phyloP scores from a whole-genome alignment of 345 rosid species.

The Durio zibethinus region DNA sequence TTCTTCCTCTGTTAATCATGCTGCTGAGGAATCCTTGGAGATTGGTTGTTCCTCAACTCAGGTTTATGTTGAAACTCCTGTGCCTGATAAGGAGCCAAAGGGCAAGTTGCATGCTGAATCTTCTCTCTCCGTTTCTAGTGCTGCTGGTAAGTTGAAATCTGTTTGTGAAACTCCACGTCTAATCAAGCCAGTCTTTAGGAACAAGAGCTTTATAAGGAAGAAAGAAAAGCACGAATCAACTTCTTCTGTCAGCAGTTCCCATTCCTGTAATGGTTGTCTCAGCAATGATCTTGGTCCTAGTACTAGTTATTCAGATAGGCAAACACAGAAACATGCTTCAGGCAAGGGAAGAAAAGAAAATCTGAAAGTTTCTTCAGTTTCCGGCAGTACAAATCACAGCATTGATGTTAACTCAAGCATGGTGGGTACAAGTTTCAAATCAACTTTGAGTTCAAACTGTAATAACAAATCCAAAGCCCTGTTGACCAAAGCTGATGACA shows the following conservation, averaged over 20 bases:
- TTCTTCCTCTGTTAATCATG: slow-evolving; percentile 9
- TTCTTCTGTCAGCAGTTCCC: slow-evolving; percentile 33
- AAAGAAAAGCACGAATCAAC: slow-evolving; percentile 40
- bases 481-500: slow-evolving; percentile 43
- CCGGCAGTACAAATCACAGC: slow-evolving; percentile 33
- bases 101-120: slow-evolving; percentile 31
- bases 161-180: slow-evolving; percentile 29
- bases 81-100: slow-evolving; percentile 26
- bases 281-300: slow-evolving; percentile 33
- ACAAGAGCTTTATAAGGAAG: slow-evolving; percentile 53
- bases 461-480: slow-evolving; percentile 28
- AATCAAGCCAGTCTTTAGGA: slow-evolving; percentile 51
- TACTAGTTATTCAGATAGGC: slow-evolving; percentile 29
- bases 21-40: slow-evolving; percentile 21
- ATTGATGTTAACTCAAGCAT: slow-evolving; percentile 37
- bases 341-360: slow-evolving; percentile 36
- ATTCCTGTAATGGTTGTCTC: slow-evolving; percentile 22
- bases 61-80: slow-evolving; percentile 20
- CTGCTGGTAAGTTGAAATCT: slow-evolving; percentile 23
- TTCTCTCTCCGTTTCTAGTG: slow-evolving; percentile 24
- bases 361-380: slow-evolving; percentile 32
- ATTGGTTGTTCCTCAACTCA: slow-evolving; percentile 26
- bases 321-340: slow-evolving; percentile 10
- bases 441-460: slow-evolving; percentile 27
- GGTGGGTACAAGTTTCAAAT: slow-evolving; percentile 36